Percentiles rank a stretch among this genome's conserved stretches.
These are phyloP conservation scores for Starmera quercuum DNA, from an alignment of 805 yeast genomes.

Conservation along the genomic window DNA sequence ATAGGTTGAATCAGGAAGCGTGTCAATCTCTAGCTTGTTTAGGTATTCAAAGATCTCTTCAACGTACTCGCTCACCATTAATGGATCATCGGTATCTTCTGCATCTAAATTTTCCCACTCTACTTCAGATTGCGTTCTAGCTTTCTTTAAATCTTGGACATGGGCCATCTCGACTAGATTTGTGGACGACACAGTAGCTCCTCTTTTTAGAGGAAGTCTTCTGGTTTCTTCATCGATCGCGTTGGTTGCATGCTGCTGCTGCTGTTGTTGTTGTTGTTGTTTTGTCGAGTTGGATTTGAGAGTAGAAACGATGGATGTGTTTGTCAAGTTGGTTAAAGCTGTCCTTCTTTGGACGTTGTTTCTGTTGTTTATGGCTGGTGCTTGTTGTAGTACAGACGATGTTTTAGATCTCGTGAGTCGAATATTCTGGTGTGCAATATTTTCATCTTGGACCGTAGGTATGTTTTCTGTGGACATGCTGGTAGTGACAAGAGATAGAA, in stretches of 20 bases:
- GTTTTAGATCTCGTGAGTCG: not conserved
- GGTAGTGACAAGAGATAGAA: no score
- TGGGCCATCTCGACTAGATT: no score
- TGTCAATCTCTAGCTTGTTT: constrained; percentile 61
- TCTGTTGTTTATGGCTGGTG: not conserved
- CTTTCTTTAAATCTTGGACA: no score
- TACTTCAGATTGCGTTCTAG: no score
- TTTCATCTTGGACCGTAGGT: not conserved
- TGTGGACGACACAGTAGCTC: not conserved
- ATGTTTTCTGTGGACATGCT: not conserved
- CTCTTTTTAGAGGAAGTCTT: not conserved
- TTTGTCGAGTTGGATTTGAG: not conserved
- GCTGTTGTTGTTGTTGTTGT: not conserved
- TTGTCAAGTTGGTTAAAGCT: not conserved
- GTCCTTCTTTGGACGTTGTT: no score
- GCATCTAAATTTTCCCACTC: constrained; percentile 73
- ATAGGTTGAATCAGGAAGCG: constrained; percentile 47
- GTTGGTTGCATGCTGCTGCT: no score
- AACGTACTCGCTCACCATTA: constrained; percentile 92
- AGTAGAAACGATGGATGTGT: not conserved
- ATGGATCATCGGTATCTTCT: constrained; percentile 72
- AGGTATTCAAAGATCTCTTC: constrained; percentile 78
- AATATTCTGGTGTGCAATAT: not conserved
- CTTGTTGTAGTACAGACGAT: not conserved
- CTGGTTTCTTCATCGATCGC: no score